Evolutionary conservation across 176 grass and related monocot genomes (phyloP).

Genomic region (Cenchrus americanus): DNA sequence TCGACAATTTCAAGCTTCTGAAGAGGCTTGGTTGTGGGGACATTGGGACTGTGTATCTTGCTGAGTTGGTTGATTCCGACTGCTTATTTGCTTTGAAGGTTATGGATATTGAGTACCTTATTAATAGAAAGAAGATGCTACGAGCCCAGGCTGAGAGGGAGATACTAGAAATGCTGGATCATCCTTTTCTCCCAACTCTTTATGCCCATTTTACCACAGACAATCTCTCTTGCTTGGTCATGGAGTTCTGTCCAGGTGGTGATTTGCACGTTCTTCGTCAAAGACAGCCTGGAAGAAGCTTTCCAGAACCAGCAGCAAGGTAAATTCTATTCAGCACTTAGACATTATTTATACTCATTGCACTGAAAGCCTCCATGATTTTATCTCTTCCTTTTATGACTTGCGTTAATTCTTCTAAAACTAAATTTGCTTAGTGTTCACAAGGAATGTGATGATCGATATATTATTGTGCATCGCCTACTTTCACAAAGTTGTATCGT

Average conservation of each 20-base stretch:
- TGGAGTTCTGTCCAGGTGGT: slow-evolving; percentile 98
- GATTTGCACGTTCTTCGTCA: slow-evolving; percentile 96
- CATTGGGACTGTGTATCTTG: slow-evolving; percentile 95
- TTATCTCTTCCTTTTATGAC: slow-evolving; percentile 26
- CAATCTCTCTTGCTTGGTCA: slow-evolving; percentile 93
- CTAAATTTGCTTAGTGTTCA: background rate
- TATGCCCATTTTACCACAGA: slow-evolving; percentile 95
- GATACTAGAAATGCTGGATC: slow-evolving; percentile 94
- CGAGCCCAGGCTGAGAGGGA: slow-evolving; percentile 96
- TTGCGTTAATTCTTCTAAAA: background rate
- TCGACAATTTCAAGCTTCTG: slow-evolving; percentile 93
- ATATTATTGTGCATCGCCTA: background rate
- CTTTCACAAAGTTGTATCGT: slow-evolving; percentile 29
- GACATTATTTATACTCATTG: background rate
- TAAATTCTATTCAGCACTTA: slow-evolving; percentile 36
- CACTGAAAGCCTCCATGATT: slow-evolving; percentile 5
- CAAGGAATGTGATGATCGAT: background rate
- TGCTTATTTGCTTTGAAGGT: slow-evolving; percentile 98
- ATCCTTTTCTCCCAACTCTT: slow-evolving; percentile 94
- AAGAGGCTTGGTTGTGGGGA: slow-evolving; percentile 98
- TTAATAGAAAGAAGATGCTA: slow-evolving; percentile 90
- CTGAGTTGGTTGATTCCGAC: slow-evolving; percentile 77
- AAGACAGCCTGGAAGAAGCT: slow-evolving; percentile 79
- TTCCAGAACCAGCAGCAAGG: slow-evolving; percentile 85
- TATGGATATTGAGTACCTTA: slow-evolving; percentile 95